Evolutionary conservation across 2,329 filamentous ascomycete species (phyloP).

Genomic region (Alternaria sp.): DNA sequence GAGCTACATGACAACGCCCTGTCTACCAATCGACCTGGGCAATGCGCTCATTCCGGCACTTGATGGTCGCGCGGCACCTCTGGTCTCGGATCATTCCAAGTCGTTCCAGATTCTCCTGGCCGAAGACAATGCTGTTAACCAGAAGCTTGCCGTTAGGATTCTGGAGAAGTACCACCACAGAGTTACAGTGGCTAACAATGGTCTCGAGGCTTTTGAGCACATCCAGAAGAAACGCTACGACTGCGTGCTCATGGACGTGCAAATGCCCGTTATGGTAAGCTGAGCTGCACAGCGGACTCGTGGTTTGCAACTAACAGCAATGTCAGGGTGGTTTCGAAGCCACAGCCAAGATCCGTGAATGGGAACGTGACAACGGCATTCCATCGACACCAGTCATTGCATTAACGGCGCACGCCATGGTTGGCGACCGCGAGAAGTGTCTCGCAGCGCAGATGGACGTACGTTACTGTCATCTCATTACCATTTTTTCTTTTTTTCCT

Average conservation of each 20-base stretch:
- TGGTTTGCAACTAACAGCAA: conserved; percentile 49
- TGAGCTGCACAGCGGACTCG: background rate
- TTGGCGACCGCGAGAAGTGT: conserved; percentile 97
- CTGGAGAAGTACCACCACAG: conserved; percentile 95
- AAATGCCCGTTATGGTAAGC: conserved; percentile 98
- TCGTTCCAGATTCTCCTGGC: conserved; percentile 95
- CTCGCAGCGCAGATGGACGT: conserved; percentile 97
- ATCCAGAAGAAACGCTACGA: conserved; percentile 93
- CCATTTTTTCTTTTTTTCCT: background rate
- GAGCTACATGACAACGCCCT: conserved; percentile 99
- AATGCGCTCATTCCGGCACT: conserved; percentile 96
- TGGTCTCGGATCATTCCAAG: conserved; percentile 90
- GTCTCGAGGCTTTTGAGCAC: conserved; percentile 89
- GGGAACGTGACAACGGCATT: conserved; percentile 81
- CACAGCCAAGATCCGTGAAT: conserved; percentile 94
- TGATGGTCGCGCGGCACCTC: conserved; percentile 90
- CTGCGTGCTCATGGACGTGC: conserved; percentile 98
- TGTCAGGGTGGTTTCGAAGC: conserved; percentile 90
- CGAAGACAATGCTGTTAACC: conserved; percentile 97
- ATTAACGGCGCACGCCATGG: conserved; percentile 96
- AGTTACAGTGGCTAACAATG: conserved; percentile 93
- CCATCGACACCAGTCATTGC: conserved; percentile 94
- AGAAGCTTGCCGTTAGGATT: conserved; percentile 94
- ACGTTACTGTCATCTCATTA: conserved; percentile 23
- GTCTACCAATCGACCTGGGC: conserved; percentile 89